Evolutionary conservation across 345 rosid genomes (phyloP).

Genomic region (Kernera saxatilis): DNA sequence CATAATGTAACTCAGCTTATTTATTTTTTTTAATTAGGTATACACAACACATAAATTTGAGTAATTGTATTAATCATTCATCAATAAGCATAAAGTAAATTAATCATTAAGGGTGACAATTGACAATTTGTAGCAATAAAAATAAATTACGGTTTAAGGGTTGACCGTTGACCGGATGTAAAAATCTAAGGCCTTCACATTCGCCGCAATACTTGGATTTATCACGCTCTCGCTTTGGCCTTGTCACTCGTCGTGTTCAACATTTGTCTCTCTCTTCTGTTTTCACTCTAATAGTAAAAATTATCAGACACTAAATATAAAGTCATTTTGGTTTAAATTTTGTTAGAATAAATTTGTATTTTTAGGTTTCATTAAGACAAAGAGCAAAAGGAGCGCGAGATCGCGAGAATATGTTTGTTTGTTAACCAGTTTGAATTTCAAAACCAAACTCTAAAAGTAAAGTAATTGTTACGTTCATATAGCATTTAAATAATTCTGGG

Average conservation of each 20-base stretch:
- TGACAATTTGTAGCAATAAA: not conserved
- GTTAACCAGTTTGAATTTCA: conserved; percentile 20
- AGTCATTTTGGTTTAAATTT: not conserved
- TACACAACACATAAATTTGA: not conserved
- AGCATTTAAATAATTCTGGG: conserved; percentile 15
- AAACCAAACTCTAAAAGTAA: conserved; percentile 7
- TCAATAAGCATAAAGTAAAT: not conserved
- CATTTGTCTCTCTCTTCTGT: conserved; percentile 23
- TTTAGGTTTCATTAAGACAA: not conserved
- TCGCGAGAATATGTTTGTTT: conserved; percentile 12
- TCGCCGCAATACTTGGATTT: conserved; percentile 25
- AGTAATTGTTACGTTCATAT: conserved; percentile 1
- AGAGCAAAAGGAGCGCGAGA: conserved; percentile 17
- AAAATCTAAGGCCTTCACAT: not conserved
- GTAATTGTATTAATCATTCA: not conserved
- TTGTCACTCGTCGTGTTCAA: conserved; percentile 24
- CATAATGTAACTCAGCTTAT: not conserved
- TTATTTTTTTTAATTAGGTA: not conserved
- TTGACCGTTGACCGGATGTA: conserved; percentile 16
- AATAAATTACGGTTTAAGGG: not conserved
- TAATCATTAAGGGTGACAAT: not conserved
- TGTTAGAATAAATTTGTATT: not conserved
- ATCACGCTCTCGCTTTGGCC: conserved; percentile 14
- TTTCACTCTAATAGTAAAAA: not conserved
- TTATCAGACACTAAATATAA: not conserved